Percentiles rank a stretch among this genome's conserved stretches.
Evolutionary conservation across 176 grass and related monocot genomes (phyloP).

Genomic region (Thalia dealbata): DNA sequence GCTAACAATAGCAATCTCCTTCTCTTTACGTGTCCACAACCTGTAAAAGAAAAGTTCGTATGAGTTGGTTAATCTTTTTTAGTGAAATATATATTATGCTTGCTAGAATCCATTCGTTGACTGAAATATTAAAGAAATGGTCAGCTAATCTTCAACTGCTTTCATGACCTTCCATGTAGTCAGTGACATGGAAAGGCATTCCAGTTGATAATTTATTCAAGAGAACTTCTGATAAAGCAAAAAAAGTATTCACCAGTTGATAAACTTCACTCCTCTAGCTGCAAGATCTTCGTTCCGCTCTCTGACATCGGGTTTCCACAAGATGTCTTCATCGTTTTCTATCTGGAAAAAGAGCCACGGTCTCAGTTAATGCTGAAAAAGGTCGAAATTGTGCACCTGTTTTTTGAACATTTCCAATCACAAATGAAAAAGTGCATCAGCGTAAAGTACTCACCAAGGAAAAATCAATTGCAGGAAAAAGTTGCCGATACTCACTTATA

Average conservation of each 20-base stretch:
- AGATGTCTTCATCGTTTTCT: conserved; percentile 70
- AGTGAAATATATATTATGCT: too few relatives aligned
- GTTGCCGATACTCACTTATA: conserved; percentile 50
- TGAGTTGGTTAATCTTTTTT: neutral
- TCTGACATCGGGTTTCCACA: conserved; percentile 63
- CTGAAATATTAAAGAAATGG: too few relatives aligned
- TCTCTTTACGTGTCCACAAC: conserved; percentile 87
- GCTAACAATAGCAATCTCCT: conserved; percentile 70
- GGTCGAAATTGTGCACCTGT: neutral
- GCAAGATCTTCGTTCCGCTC: conserved; percentile 49
- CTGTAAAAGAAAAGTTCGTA: conserved; percentile 25
- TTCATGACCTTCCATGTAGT: neutral
- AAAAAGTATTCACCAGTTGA: conserved; percentile 62
- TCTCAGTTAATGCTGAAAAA: conserved; percentile 3
- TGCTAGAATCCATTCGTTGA: neutral
- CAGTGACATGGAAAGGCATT: too few relatives aligned
- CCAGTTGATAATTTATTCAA: neutral
- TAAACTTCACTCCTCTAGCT: conserved; percentile 64
- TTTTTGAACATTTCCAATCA: neutral
- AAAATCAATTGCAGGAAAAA: conserved; percentile 84
- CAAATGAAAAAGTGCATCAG: conserved; percentile 4
- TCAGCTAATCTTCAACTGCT: too few relatives aligned
- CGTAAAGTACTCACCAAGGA: conserved; percentile 43
- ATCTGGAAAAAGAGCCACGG: conserved; percentile 27
- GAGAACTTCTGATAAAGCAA: neutral